Percentiles rank a stretch among this genome's conserved stretches.
phyloP scores from a whole-genome alignment of 768 basidiomycete genomes.

The Daedaleopsis nitida region DNA sequence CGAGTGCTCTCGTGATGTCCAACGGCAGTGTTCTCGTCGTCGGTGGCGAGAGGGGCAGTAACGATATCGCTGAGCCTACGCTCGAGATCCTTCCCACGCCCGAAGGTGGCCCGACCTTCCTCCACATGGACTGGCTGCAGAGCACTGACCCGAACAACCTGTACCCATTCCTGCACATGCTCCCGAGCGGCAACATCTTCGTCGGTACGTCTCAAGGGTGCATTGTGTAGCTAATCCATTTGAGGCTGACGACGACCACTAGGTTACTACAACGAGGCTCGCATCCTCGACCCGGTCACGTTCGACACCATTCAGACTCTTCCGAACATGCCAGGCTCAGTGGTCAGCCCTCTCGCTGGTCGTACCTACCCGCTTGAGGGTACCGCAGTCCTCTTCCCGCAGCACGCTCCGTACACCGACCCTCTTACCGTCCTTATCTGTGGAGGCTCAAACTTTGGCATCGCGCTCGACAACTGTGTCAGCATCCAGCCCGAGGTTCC shows the following conservation, averaged over 20 bases:
- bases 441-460: conserved; percentile 68
- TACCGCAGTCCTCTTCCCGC: conserved; percentile 68
- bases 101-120: conserved; percentile 58
- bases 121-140: conserved; percentile 65
- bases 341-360: conserved; percentile 70
- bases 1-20: conserved; percentile 63
- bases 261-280: conserved; percentile 84
- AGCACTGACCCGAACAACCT: conserved; percentile 81
- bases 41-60: conserved; percentile 75
- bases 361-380: conserved; percentile 82
- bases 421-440: conserved; percentile 72
- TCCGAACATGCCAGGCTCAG: conserved; percentile 76
- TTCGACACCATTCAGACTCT: conserved; percentile 61
- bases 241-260: not conserved
- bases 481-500: conserved; percentile 62
- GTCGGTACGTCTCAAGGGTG: conserved; percentile 46
- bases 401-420: conserved; percentile 71
- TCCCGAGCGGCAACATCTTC: conserved; percentile 72
- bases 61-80: conserved; percentile 64
- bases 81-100: conserved; percentile 74
- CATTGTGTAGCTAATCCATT: not conserved
- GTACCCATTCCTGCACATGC: conserved; percentile 74
- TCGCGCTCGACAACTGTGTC: conserved; percentile 70
- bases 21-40: conserved; percentile 77
- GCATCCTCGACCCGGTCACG: conserved; percentile 66